Evolutionary conservation across 2,329 filamentous ascomycete species (phyloP).

Genomic region (Colletotrichum truncatum): DNA sequence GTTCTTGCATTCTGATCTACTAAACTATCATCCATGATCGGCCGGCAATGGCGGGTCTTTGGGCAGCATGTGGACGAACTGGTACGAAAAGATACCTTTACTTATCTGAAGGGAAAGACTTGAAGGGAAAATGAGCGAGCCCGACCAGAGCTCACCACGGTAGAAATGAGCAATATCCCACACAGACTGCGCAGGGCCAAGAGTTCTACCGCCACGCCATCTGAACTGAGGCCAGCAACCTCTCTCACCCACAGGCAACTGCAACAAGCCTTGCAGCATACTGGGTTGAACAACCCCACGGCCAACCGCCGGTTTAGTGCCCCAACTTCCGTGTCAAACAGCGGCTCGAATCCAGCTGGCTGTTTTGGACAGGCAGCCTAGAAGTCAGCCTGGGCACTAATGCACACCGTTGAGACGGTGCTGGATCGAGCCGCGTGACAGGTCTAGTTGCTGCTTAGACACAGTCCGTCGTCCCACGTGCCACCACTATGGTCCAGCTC

Average conservation of each 20-base stretch:
- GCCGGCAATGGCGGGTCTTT: not conserved
- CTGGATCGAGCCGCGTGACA: not conserved
- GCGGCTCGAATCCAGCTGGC: not conserved
- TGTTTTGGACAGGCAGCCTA: not conserved
- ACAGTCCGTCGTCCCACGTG: not conserved
- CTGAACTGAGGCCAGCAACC: slow-evolving; percentile 18
- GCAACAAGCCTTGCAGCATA: not conserved
- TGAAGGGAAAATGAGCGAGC: not conserved
- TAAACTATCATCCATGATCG: slow-evolving; percentile 14
- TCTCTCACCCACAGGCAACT: not conserved
- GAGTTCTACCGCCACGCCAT: slow-evolving; percentile 10
- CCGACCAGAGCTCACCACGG: not conserved
- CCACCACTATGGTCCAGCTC: not conserved
- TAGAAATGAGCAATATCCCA: slow-evolving; percentile 4
- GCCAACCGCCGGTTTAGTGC: not conserved
- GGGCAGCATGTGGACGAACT: slow-evolving; percentile 1
- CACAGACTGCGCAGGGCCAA: slow-evolving; percentile 14
- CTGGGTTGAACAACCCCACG: not conserved
- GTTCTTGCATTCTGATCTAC: slow-evolving; percentile 17
- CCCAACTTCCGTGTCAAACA: not conserved
- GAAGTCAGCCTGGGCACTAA: not conserved
- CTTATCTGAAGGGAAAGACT: not conserved
- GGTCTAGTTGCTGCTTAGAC: not conserved
- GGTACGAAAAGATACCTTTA: not conserved
- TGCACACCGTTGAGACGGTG: not conserved